Conservation (phyloP, 192 early-diverging fungal species). For the Coemansia sp. region DNA sequence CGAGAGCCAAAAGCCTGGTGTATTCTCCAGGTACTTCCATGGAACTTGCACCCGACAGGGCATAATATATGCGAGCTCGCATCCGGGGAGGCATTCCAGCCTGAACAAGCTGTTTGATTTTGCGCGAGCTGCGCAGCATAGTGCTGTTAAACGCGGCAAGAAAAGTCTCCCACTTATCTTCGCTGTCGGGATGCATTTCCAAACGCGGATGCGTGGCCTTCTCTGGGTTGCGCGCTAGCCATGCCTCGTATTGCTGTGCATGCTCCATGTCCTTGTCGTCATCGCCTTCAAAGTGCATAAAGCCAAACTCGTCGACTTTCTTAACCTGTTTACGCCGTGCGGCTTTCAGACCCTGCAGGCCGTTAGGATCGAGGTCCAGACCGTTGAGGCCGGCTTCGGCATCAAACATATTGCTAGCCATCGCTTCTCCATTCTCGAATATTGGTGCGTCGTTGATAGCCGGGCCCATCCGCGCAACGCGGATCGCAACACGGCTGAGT, state of each 20-base stretch:
- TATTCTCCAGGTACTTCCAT: constrained; percentile 30
- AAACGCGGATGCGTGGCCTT: constrained; percentile 4
- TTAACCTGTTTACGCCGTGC: constrained; percentile 50
- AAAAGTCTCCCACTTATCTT: constrained; percentile 38
- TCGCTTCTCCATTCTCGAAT: constrained; percentile 19
- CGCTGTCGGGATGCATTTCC: constrained; percentile 20
- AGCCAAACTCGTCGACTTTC: constrained; percentile 41
- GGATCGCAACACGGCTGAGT: constrained; percentile 50
- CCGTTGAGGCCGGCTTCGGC: constrained; percentile 19
- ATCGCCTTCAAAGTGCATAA: constrained; percentile 47
- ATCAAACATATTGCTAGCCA: constrained; percentile 27
- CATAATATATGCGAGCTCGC: constrained; percentile 46
- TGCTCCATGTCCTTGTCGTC: constrained; percentile 25
- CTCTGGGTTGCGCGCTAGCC: constrained; percentile 14
- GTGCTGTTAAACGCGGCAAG: constrained; percentile 35
- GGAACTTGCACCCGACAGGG: constrained; percentile 28
- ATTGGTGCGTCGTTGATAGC: neutral
- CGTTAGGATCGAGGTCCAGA: constrained; percentile 39
- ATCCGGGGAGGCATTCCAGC: constrained; percentile 30
- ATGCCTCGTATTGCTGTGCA: constrained; percentile 30
- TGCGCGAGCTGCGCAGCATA: constrained; percentile 45
- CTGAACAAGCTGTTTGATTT: constrained; percentile 53
- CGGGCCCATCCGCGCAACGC: constrained; percentile 32
- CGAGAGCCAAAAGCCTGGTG: constrained; percentile 23
- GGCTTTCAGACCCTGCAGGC: constrained; percentile 31